phyloP scores from a whole-genome alignment of 2,329 filamentous ascomycete species.

The Alternaria gaisen region DNA sequence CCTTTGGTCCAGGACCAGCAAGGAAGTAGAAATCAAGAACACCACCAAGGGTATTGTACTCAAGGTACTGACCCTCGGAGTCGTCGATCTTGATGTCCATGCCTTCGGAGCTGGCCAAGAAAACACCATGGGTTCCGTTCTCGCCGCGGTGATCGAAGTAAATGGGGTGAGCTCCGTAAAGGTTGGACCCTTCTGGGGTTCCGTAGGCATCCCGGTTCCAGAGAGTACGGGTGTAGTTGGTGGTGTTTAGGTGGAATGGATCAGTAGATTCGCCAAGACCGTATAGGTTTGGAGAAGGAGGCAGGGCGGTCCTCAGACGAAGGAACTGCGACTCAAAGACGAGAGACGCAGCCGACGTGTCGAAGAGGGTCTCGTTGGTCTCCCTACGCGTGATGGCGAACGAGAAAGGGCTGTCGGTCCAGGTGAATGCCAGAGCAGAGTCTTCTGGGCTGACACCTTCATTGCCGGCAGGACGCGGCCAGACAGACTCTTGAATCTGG shows the following conservation, averaged over 20 bases:
- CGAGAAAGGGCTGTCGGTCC: slow-evolving; percentile 68
- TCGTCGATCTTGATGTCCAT: slow-evolving; percentile 81
- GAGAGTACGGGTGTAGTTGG: slow-evolving; percentile 69
- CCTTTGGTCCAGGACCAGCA: slow-evolving; percentile 57
- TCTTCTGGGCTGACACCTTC: slow-evolving; percentile 35
- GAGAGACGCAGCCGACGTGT: slow-evolving; percentile 72
- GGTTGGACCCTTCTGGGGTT: slow-evolving; percentile 68
- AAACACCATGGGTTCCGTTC: slow-evolving; percentile 49
- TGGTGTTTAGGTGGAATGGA: slow-evolving; percentile 71
- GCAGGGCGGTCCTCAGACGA: slow-evolving; percentile 73
- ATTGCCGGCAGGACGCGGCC: slow-evolving; percentile 65
- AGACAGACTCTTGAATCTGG: slow-evolving; percentile 74
- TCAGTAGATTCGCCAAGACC: slow-evolving; percentile 81
- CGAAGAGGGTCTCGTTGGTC: slow-evolving; percentile 70
- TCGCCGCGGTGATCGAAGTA: slow-evolving; percentile 75
- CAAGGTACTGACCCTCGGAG: slow-evolving; percentile 72
- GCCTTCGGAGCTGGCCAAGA: slow-evolving; percentile 45
- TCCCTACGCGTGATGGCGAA: slow-evolving; percentile 69
- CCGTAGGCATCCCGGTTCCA: slow-evolving; percentile 74
- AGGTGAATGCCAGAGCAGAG: slow-evolving; percentile 64
- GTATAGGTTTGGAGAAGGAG: slow-evolving; percentile 74
- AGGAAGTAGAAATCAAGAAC: slow-evolving; percentile 73
- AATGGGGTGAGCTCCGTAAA: slow-evolving; percentile 79
- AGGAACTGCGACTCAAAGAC: slow-evolving; percentile 82
- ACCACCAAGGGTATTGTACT: slow-evolving; percentile 83